These are phyloP conservation scores for Ascochyta rabiei DNA, from an alignment of 2,329 filamentous ascomycete genomes.

Conservation along the genomic window DNA sequence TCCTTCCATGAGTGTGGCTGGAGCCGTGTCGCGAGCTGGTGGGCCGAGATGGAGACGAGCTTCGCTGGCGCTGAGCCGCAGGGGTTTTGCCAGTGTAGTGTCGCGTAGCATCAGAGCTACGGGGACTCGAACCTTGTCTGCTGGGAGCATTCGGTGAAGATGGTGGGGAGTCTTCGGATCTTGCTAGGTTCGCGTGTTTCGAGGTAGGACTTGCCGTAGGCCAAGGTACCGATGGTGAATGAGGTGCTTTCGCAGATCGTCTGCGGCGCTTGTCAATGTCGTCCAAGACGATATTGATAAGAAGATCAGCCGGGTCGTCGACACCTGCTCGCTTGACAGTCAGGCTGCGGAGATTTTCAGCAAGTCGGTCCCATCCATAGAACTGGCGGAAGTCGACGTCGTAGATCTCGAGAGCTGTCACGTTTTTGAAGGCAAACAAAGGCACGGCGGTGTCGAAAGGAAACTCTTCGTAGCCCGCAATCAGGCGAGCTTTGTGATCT, in stretches of 20 bases:
- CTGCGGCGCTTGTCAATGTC: constrained; percentile 92
- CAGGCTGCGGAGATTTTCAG: constrained; percentile 88
- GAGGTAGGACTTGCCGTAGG: constrained; percentile 66
- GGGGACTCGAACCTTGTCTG: constrained; percentile 58
- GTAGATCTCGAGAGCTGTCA: constrained; percentile 90
- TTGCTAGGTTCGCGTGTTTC: constrained; percentile 69
- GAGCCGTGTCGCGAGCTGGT: constrained; percentile 75
- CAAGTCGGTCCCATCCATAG: constrained; percentile 93
- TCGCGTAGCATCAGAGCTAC: constrained; percentile 57
- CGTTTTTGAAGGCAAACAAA: constrained; percentile 95
- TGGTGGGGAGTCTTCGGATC: constrained; percentile 69
- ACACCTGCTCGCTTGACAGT: constrained; percentile 86
- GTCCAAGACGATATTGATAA: constrained; percentile 92
- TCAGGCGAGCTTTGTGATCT: constrained; percentile 90
- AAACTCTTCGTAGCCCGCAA: constrained; percentile 94
- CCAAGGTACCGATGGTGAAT: constrained; percentile 78
- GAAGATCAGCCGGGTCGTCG: constrained; percentile 86
- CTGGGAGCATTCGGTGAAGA: constrained; percentile 46
- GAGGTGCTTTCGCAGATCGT: constrained; percentile 83
- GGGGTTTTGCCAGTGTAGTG: constrained; percentile 59
- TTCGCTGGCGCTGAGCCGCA: constrained; percentile 63
- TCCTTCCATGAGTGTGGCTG: constrained; percentile 67
- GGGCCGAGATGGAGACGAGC: constrained; percentile 81
- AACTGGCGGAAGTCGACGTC: constrained; percentile 97
- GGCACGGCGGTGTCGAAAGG: constrained; percentile 97